Percentiles rank a stretch among this genome's conserved stretches.
phyloP scores from a whole-genome alignment of 1,139 yeast genomes.

The Saccharomyces hybrid region DNA sequence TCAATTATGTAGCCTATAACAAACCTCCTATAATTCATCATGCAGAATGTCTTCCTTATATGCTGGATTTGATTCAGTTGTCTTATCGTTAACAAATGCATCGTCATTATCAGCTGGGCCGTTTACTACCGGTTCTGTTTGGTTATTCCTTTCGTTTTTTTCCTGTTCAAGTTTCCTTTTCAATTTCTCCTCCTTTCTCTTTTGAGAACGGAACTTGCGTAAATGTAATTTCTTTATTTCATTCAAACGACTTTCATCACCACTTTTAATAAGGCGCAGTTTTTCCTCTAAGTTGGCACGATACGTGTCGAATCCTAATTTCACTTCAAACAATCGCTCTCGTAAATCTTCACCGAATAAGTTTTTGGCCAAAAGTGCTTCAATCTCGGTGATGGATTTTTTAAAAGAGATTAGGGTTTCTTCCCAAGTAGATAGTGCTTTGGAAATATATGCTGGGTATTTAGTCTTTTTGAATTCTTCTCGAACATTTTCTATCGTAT shows the following conservation, averaged over 20 bases:
- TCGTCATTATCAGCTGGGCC: neutral
- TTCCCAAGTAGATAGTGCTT: conserved; percentile 5
- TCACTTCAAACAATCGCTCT: conserved; percentile 23
- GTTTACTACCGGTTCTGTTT: neutral
- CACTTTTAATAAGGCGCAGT: conserved; percentile 9
- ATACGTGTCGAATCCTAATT: conserved; percentile 17
- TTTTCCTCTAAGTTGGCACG: conserved; percentile 10
- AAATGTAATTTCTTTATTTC: conserved; percentile 19
- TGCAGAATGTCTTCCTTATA: conserved; percentile 1
- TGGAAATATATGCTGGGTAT: conserved; percentile 7
- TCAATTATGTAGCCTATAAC: neutral
- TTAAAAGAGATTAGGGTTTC: conserved; percentile 6
- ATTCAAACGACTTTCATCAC: conserved; percentile 20
- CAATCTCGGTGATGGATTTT: conserved; percentile 7
- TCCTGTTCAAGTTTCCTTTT: conserved; percentile 10
- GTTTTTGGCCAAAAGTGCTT: conserved; percentile 8
- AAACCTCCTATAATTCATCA: conserved; percentile 4
- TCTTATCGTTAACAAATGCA: neutral
- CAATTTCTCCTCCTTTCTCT: conserved; percentile 21
- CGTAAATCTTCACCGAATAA: conserved; percentile 11
- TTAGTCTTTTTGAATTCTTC: conserved; percentile 9
- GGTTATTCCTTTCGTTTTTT: neutral
- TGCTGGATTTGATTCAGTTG: neutral
- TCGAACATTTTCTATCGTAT: conserved; percentile 4
- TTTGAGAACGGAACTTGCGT: conserved; percentile 20